Evolutionary conservation across 1,284 basidiomycete species (phyloP).

Genomic region (Paramarasmius palmivorus): DNA sequence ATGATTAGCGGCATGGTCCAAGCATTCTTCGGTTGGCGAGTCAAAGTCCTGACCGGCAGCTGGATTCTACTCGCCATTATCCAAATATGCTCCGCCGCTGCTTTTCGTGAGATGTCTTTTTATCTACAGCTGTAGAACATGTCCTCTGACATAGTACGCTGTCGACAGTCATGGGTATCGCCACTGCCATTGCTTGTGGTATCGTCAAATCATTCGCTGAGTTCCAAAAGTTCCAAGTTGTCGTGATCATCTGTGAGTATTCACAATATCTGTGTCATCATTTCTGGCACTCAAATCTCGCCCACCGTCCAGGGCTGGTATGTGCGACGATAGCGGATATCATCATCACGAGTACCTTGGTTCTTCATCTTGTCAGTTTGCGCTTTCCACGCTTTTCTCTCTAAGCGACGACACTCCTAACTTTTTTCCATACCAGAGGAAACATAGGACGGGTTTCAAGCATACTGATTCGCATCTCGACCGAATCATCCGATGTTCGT

Average conservation of each 20-base stretch:
- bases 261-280: no score
- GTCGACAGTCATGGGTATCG: conserved; percentile 26
- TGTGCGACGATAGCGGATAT: conserved; percentile 16
- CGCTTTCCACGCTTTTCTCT: neutral
- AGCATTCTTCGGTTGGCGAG: conserved; percentile 9
- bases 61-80: neutral
- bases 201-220: conserved; percentile 24
- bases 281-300: neutral
- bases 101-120: neutral
- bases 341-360: conserved; percentile 18
- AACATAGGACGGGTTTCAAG: conserved; percentile 6
- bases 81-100: neutral
- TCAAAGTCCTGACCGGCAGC: conserved; percentile 2
- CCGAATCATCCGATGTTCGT: conserved; percentile 10
- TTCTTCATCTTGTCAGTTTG: neutral
- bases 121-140: neutral
- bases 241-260: conserved; percentile 25
- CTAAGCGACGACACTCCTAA: no score
- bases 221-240: conserved; percentile 27
- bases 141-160: neutral
- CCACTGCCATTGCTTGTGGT: conserved; percentile 24
- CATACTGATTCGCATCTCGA: conserved; percentile 7
- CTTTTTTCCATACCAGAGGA: neutral
- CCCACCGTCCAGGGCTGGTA: neutral
- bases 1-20: conserved; percentile 13